phyloP scores from a whole-genome alignment of 1,139 yeast genomes.

The Nakaseomyces uthaithaninus region DNA sequence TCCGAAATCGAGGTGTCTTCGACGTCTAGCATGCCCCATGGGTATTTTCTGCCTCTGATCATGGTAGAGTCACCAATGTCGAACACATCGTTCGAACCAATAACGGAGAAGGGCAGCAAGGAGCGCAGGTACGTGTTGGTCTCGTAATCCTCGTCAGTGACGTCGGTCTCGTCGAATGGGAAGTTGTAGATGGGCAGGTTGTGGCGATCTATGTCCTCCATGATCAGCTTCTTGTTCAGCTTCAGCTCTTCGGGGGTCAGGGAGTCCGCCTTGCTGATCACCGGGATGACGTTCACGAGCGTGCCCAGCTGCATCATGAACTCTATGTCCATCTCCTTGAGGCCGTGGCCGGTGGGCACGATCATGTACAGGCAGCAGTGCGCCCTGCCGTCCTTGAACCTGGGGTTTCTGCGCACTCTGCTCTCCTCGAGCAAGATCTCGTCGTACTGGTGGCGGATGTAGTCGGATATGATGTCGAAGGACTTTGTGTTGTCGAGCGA shows the following conservation, averaged over 20 bases:
- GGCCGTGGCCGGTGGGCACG: constrained; percentile 70
- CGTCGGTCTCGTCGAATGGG: constrained; percentile 52
- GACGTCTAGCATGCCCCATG: constrained; percentile 91
- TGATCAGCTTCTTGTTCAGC: constrained; percentile 53
- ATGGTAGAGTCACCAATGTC: constrained; percentile 52
- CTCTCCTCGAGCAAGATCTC: constrained; percentile 88
- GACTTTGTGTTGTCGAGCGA: constrained; percentile 55
- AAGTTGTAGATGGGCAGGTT: constrained; percentile 81
- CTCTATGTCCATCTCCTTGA: constrained; percentile 66
- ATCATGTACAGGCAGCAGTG: constrained; percentile 67
- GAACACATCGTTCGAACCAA: constrained; percentile 58
- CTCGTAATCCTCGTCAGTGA: constrained; percentile 69
- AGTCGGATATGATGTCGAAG: constrained; percentile 60
- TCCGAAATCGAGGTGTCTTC: constrained; percentile 81
- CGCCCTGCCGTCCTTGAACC: constrained; percentile 70
- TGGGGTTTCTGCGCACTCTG: constrained; percentile 77
- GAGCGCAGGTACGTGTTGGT: constrained; percentile 71
- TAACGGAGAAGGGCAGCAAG: constrained; percentile 79
- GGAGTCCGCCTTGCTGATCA: constrained; percentile 80
- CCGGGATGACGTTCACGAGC: constrained; percentile 82
- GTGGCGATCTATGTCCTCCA: constrained; percentile 67
- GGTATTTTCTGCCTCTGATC: constrained; percentile 78
- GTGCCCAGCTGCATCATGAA: constrained; percentile 71
- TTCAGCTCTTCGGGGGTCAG: constrained; percentile 68
- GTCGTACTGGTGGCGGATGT: constrained; percentile 73